Evolutionary conservation across 345 rosid genomes (phyloP).

Genomic region (Aethionema arabicum): DNA sequence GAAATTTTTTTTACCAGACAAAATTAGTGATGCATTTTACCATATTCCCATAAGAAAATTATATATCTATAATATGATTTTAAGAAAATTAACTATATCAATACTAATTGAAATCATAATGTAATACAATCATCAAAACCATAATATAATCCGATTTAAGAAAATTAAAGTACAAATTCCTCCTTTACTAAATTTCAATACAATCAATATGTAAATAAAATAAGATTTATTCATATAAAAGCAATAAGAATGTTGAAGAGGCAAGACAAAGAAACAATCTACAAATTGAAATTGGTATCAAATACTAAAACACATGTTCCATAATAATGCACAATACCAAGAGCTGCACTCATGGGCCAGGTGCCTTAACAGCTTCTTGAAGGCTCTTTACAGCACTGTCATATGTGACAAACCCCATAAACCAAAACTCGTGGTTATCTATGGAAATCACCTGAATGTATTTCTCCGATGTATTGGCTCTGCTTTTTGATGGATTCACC

Average conservation of each 20-base stretch:
- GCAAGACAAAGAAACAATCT: slow-evolving; percentile 2
- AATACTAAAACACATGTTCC: slow-evolving; percentile 17
- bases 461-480: slow-evolving; percentile 67
- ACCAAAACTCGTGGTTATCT: slow-evolving; percentile 91
- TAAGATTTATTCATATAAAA: slow-evolving; percentile 1
- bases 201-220: not conserved
- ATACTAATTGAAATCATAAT: too few relatives aligned
- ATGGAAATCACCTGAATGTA: slow-evolving; percentile 77
- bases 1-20: too few relatives aligned
- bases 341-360: slow-evolving; percentile 30
- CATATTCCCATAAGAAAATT: too few relatives aligned
- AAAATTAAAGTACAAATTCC: too few relatives aligned
- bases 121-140: too few relatives aligned
- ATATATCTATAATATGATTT: too few relatives aligned
- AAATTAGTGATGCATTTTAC: too few relatives aligned
- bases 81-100: too few relatives aligned
- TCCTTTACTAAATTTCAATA: too few relatives aligned
- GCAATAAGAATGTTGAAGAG: slow-evolving; percentile 27
- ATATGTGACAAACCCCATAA: slow-evolving; percentile 83
- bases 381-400: slow-evolving; percentile 77
- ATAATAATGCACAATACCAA: slow-evolving; percentile 26
- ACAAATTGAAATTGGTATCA: slow-evolving; percentile 16
- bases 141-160: too few relatives aligned
- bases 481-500: slow-evolving; percentile 79
- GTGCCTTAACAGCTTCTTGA: slow-evolving; percentile 49